Base-by-base conservation (phyloP, 306 rosid genomes). In the Vigna trinervia region DNA sequence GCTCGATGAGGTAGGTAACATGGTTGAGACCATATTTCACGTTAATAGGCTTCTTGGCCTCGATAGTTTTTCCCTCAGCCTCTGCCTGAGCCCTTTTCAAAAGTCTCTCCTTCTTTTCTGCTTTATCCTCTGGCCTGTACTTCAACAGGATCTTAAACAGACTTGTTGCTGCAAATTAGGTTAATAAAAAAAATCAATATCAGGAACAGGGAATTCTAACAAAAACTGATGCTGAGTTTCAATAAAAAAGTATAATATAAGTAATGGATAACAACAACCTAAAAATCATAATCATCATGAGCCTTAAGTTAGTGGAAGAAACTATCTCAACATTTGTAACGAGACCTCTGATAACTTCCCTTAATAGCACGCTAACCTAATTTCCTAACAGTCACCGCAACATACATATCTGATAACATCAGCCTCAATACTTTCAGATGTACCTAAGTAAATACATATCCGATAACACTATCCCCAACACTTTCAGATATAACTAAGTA, bases 21-120 rank as follows among this genome's bases (percentile, higher is more conserved):
- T 89, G 97, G 74, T 92, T 92, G 63, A 92, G 96, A 54, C 96
- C 96, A 82, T 90, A 92, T 39, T 92, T 92, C 62, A 90, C 90
- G 41, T 81, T 79, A 46, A 92, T 86, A 1, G 97, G 91, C 73
- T 92, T 90, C 84, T 92, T 89, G 3, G 91, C 85, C 38, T 92
- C 96, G 0, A 61, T 26, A 2, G 93, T 53, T 71, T 88, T 92
- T 0, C 93, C 93, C 32, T 90, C 92, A 19, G 91, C 60, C 78
- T 92, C 97, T 0, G 89, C 90, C 80, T 90, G 91, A 0, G 93
- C 97, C 63, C 93, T 86, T 52, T 89, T 92, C 83, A 88, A 48
- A 4, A 90, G 90, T 9, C 96, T 77, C 32, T 90, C 97, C 75
- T 83, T 92, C 86, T 92, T 92, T 10, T 85, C 96, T 0, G 92